Percentiles rank a stretch among this genome's conserved stretches.
Conservation (phyloP, 108 stramenopile genomes). For the Nitzschia sp. region DNA sequence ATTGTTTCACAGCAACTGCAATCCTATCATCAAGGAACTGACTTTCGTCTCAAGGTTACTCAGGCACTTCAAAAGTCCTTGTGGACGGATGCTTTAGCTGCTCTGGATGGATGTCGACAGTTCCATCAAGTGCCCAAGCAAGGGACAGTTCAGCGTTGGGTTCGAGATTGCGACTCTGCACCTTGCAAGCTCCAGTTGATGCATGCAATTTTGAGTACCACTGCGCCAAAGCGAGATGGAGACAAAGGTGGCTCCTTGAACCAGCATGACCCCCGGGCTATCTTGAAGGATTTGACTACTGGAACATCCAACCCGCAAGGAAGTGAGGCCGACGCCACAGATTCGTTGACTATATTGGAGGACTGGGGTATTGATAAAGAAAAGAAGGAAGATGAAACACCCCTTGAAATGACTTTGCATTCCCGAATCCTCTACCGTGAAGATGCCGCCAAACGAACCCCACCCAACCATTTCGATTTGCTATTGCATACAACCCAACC, state of each 20-base stretch:
- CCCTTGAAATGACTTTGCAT: not conserved
- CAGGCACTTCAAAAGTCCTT: constrained; percentile 12
- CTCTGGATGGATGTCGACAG: constrained; percentile 23
- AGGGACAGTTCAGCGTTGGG: constrained; percentile 52
- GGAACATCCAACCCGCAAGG: not conserved
- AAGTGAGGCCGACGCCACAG: not conserved
- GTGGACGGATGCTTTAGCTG: constrained; percentile 25
- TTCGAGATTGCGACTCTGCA: constrained; percentile 31
- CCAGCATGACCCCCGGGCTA: constrained; percentile 1
- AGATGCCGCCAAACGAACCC: constrained; percentile 19
- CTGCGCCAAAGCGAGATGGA: not conserved
- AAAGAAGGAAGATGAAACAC: not conserved
- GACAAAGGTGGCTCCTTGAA: not conserved
- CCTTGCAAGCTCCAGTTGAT: constrained; percentile 4
- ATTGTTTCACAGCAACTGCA: constrained; percentile 17
- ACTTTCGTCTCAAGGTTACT: constrained; percentile 27
- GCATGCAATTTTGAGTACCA: constrained; percentile 3
- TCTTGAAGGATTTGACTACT: not conserved
- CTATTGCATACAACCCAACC: constrained; percentile 16
- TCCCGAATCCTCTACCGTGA: constrained; percentile 30
- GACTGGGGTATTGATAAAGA: constrained; percentile 6
- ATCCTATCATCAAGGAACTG: constrained; percentile 3
- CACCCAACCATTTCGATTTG: constrained; percentile 40
- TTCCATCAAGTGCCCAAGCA: constrained; percentile 37
- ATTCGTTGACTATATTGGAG: constrained; percentile 13